Evolutionary conservation across 1,284 basidiomycete species (phyloP).

Genomic region (Microbotryomycetes sp.): DNA sequence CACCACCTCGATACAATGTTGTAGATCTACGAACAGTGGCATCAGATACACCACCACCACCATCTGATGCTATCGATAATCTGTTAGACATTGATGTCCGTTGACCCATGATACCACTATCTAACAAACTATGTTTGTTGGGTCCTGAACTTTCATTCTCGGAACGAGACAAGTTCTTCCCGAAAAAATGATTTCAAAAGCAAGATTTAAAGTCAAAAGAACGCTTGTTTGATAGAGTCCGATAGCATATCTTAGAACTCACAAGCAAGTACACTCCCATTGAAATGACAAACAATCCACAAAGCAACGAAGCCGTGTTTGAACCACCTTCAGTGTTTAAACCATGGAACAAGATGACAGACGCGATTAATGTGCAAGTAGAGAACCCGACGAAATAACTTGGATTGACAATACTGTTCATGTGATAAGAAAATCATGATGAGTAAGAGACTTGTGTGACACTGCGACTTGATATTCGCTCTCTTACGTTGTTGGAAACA

Average conservation of each 20-base stretch:
- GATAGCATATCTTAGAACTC: background rate
- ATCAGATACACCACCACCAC: background rate
- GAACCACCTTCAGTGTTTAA: conserved; percentile 82
- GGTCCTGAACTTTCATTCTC: conserved; percentile 17
- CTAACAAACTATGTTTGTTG: conserved; percentile 18
- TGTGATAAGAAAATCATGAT: conserved; percentile 8
- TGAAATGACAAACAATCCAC: conserved; percentile 84
- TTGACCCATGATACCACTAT: conserved; percentile 1
- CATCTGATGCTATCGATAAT: conserved; percentile 16
- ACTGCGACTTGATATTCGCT: too few species aligned
- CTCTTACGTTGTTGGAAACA: conserved; percentile 75
- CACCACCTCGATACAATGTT: conserved; percentile 15
- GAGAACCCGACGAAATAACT: conserved; percentile 99
- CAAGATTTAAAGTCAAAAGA: too few species aligned
- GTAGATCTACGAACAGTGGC: conserved; percentile 7
- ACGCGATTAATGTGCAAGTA: conserved; percentile 89
- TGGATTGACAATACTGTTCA: conserved; percentile 85
- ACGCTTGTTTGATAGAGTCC: background rate
- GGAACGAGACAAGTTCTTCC: conserved; percentile 27
- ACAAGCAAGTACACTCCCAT: conserved; percentile 52
- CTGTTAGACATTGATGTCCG: conserved; percentile 6
- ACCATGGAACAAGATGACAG: conserved; percentile 91
- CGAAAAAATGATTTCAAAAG: background rate
- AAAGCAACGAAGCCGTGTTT: conserved; percentile 75
- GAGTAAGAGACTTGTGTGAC: too few species aligned